phyloP scores from a whole-genome alignment of 2,329 filamentous ascomycete genomes.

The Diaporthe sp. region DNA sequence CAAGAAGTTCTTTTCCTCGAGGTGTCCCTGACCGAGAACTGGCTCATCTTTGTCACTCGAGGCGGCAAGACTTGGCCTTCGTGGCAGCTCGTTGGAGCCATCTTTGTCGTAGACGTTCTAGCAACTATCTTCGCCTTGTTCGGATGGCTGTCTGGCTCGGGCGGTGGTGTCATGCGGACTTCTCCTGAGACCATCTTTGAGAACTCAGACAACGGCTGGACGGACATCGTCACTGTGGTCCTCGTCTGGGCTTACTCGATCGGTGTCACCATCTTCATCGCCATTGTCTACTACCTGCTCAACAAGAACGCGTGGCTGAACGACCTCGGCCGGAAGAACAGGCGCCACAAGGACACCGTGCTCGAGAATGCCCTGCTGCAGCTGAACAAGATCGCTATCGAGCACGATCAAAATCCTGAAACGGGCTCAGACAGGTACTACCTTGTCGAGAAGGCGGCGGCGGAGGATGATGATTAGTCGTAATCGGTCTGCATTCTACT shows the following conservation, averaged over 20 bases:
- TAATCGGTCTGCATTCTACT: neutral
- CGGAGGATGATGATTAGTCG: constrained; percentile 39
- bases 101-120: constrained; percentile 77
- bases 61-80: constrained; percentile 80
- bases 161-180: constrained; percentile 40
- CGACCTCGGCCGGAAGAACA: constrained; percentile 73
- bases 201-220: constrained; percentile 55
- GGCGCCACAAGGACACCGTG: constrained; percentile 70
- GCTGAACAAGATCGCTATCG: constrained; percentile 73
- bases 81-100: constrained; percentile 79
- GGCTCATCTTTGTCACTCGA: constrained; percentile 83
- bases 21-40: constrained; percentile 81
- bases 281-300: constrained; percentile 73
- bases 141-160: constrained; percentile 72
- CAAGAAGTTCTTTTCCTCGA: constrained; percentile 82
- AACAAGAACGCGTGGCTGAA: constrained; percentile 70
- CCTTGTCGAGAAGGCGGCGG: constrained; percentile 39
- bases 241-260: constrained; percentile 76
- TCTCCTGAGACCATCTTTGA: constrained; percentile 46
- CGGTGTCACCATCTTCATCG: constrained; percentile 74
- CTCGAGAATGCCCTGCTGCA: constrained; percentile 76
- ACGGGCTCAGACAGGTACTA: constrained; percentile 34
- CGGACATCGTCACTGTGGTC: constrained; percentile 71
- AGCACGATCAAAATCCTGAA: constrained; percentile 63
- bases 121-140: constrained; percentile 82